A percentile compares a stretch with the other conserved stretches of the same genome.
Conservation (phyloP, 2,329 filamentous ascomycete species). For the Fusarium palustre region DNA sequence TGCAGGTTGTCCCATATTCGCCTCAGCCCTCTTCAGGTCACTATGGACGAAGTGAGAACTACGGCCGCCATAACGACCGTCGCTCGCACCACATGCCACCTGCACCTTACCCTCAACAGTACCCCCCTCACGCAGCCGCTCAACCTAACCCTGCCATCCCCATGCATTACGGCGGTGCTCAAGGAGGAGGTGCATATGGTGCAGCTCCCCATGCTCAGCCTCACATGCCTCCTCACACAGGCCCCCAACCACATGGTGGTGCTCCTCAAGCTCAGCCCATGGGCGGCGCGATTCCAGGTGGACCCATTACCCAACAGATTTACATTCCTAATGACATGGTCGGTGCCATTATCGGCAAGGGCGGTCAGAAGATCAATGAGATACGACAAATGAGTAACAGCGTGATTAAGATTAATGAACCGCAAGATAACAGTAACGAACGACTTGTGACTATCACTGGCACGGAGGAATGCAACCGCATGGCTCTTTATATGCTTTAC, state of each 20-base stretch:
- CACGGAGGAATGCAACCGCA: conserved; percentile 98
- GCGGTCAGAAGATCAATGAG: conserved; percentile 98
- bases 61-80: conserved; percentile 77
- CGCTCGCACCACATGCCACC: conserved; percentile 81
- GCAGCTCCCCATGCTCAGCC: conserved; percentile 82
- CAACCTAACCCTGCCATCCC: conserved; percentile 72
- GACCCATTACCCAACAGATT: conserved; percentile 94
- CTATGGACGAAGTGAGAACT: conserved; percentile 91
- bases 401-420: conserved; percentile 99
- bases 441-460: conserved; percentile 96
- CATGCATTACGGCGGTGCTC: conserved; percentile 83
- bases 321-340: conserved; percentile 99
- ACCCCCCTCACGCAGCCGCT: conserved; percentile 71
- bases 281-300: conserved; percentile 68
- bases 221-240: conserved; percentile 71
- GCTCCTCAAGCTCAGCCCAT: conserved; percentile 81
- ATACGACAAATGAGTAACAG: conserved; percentile 96
- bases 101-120: conserved; percentile 77
- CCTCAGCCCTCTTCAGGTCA: conserved; percentile 93
- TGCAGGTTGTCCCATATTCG: conserved; percentile 99
- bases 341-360: conserved; percentile 98
- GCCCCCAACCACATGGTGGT: conserved; percentile 68
- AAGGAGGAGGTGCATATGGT: conserved; percentile 77
- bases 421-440: conserved; percentile 98
- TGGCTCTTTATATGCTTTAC: conserved; percentile 99